Conservation (phyloP, 2,329 filamentous ascomycete species). For the Pseudogymnoascus sp. region DNA sequence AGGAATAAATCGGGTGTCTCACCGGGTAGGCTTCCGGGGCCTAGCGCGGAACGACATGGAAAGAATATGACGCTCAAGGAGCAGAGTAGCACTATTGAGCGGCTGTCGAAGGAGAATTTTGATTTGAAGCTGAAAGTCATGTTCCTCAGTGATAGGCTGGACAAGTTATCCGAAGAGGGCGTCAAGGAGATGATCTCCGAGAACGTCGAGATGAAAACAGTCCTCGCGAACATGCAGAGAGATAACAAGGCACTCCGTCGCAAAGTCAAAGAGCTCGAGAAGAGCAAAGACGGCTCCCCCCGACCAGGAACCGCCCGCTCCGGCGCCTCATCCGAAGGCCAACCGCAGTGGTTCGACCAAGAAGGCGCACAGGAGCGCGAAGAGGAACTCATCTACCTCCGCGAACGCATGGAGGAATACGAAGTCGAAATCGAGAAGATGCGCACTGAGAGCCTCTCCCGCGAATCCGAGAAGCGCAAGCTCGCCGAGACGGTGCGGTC, state of each 20-base stretch:
- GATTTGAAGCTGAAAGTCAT: slow-evolving; percentile 96
- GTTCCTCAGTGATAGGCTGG: slow-evolving; percentile 87
- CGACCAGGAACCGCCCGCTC: slow-evolving; percentile 52
- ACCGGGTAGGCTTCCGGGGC: slow-evolving; percentile 41
- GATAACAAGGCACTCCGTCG: slow-evolving; percentile 79
- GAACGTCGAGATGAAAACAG: slow-evolving; percentile 91
- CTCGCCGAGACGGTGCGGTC: slow-evolving; percentile 72
- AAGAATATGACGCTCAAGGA: slow-evolving; percentile 85
- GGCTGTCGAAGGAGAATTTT: slow-evolving; percentile 95
- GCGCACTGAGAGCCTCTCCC: slow-evolving; percentile 64
- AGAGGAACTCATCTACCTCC: slow-evolving; percentile 75
- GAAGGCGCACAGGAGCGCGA: slow-evolving; percentile 60
- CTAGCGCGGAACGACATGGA: slow-evolving; percentile 45
- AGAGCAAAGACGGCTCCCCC: slow-evolving; percentile 54
- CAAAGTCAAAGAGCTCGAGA: slow-evolving; percentile 78
- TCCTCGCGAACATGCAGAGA: slow-evolving; percentile 77
- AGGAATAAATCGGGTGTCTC: slow-evolving; percentile 64
- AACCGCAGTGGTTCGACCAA: slow-evolving; percentile 49
- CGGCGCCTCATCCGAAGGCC: slow-evolving; percentile 45
- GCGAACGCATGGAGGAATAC: slow-evolving; percentile 79
- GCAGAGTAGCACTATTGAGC: slow-evolving; percentile 94
- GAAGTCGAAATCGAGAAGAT: slow-evolving; percentile 77
- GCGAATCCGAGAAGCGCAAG: slow-evolving; percentile 78
- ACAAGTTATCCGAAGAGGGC: slow-evolving; percentile 89
- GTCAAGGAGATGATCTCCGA: slow-evolving; percentile 97